These are phyloP conservation scores for Cyclotella choctawhatcheeana DNA, from an alignment of 108 stramenopile species.

Conservation along the genomic window DNA sequence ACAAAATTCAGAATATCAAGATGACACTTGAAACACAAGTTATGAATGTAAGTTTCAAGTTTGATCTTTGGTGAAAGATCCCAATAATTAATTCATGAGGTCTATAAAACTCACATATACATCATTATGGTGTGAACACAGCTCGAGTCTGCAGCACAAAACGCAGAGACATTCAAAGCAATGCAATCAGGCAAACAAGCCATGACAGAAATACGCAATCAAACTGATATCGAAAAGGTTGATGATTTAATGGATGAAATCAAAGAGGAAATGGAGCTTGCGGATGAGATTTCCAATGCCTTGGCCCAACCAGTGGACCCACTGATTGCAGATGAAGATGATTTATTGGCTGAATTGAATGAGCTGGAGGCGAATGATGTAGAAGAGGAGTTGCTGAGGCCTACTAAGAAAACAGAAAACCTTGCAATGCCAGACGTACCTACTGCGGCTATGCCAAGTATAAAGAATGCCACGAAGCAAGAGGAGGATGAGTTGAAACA, in stretches of 20 bases:
- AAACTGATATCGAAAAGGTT: slow-evolving; percentile 93
- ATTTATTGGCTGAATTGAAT: slow-evolving; percentile 90
- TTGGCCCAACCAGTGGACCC: slow-evolving; percentile 89
- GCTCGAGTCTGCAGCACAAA: slow-evolving; percentile 93
- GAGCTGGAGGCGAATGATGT: slow-evolving; percentile 87
- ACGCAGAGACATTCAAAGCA: slow-evolving; percentile 93
- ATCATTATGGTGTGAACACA: too few relatives aligned
- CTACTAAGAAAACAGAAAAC: slow-evolving; percentile 44
- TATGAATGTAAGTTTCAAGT: slow-evolving; percentile 62
- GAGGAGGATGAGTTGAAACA: slow-evolving; percentile 88
- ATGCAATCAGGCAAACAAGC: slow-evolving; percentile 88
- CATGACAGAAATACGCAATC: slow-evolving; percentile 87
- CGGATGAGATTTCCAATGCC: slow-evolving; percentile 87
- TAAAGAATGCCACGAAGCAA: slow-evolving; percentile 67
- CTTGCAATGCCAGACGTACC: slow-evolving; percentile 70
- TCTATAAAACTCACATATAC: too few relatives aligned
- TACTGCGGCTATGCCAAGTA: slow-evolving; percentile 61
- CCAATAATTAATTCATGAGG: too few relatives aligned
- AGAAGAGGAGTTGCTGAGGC: slow-evolving; percentile 78
- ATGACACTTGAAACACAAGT: slow-evolving; percentile 95
- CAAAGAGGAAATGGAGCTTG: slow-evolving; percentile 93
- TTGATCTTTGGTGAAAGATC: background rate
- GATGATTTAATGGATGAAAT: slow-evolving; percentile 97
- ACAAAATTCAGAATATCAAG: slow-evolving; percentile 96
- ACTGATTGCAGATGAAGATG: slow-evolving; percentile 86